Evolutionary conservation across 352 stramenopile species (phyloP).

Genomic region (Globisporangium parvum): DNA sequence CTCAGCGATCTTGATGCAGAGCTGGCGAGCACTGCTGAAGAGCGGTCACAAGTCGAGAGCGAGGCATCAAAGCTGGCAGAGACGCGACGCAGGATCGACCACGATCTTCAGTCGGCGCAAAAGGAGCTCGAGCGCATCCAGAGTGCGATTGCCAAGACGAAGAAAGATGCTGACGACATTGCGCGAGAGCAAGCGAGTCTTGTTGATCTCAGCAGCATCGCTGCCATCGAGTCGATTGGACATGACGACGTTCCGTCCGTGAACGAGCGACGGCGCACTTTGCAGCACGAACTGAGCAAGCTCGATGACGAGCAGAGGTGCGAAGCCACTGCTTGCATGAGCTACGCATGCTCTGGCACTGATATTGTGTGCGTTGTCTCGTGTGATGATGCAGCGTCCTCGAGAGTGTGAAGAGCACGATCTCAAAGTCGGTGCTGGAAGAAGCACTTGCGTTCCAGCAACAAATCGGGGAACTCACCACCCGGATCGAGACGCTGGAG

Average conservation of each 20-base stretch:
- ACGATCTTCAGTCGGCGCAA: not conserved
- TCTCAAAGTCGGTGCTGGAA: not conserved
- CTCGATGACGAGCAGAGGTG: not conserved
- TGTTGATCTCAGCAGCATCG: not conserved
- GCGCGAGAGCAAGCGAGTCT: not conserved
- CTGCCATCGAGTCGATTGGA: not conserved
- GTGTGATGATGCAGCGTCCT: slow-evolving; percentile 1
- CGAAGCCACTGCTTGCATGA: too few species aligned
- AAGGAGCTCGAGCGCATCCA: not conserved
- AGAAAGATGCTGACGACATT: not conserved
- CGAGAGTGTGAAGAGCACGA: slow-evolving; percentile 2
- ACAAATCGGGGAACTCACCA: slow-evolving; percentile 5
- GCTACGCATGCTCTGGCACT: too few species aligned
- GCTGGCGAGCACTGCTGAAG: not conserved
- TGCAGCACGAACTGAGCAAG: not conserved
- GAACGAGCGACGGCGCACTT: not conserved
- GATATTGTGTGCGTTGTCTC: not conserved
- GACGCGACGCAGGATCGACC: not conserved
- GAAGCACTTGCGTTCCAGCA: slow-evolving; percentile 12
- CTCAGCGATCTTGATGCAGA: not conserved
- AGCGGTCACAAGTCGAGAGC: not conserved
- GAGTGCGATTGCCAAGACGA: not conserved
- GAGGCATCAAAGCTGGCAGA: not conserved
- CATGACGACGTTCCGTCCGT: not conserved
- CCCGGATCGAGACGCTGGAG: slow-evolving; percentile 15